Evolutionary conservation across 78 protist genomes (phyloP).

Genomic region (Dictyostelium brefeldianum): DNA sequence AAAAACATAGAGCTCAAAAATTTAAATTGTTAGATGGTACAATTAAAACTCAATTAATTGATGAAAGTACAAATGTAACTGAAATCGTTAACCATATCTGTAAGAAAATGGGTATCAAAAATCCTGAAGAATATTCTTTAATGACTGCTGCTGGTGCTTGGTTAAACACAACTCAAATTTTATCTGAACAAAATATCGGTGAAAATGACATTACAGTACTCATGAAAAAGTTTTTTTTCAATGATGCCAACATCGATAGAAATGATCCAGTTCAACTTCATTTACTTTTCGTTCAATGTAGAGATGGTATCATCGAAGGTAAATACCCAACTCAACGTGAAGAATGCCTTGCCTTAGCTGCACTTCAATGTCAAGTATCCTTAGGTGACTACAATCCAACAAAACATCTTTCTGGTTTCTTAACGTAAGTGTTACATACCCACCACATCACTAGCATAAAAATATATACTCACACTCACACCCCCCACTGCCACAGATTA

Average conservation of each 20-base stretch:
- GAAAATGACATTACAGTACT: slow-evolving; percentile 76
- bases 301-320: slow-evolving; percentile 77
- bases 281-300: slow-evolving; percentile 86
- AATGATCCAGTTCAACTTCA: slow-evolving; percentile 92
- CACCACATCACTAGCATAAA: no score
- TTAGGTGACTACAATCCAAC: slow-evolving; percentile 77
- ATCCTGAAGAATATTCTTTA: slow-evolving; percentile 81
- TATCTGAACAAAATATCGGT: slow-evolving; percentile 89
- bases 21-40: slow-evolving; percentile 79
- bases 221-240: slow-evolving; percentile 91
- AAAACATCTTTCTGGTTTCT: slow-evolving; percentile 78
- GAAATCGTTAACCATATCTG: slow-evolving; percentile 49
- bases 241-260: slow-evolving; percentile 90
- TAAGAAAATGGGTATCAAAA: slow-evolving; percentile 82
- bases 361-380: slow-evolving; percentile 82
- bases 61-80: slow-evolving; percentile 54
- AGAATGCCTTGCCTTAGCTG: slow-evolving; percentile 81
- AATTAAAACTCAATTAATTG: slow-evolving; percentile 78
- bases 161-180: slow-evolving; percentile 85
- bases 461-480: no score
- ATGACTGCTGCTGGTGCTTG: slow-evolving; percentile 73
- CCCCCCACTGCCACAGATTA: no score
- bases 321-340: slow-evolving; percentile 72
- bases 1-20: slow-evolving; percentile 77
- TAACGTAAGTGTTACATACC: no score